phyloP scores from a whole-genome alignment of 257 asterid species.

The Solanum verrucosum region DNA sequence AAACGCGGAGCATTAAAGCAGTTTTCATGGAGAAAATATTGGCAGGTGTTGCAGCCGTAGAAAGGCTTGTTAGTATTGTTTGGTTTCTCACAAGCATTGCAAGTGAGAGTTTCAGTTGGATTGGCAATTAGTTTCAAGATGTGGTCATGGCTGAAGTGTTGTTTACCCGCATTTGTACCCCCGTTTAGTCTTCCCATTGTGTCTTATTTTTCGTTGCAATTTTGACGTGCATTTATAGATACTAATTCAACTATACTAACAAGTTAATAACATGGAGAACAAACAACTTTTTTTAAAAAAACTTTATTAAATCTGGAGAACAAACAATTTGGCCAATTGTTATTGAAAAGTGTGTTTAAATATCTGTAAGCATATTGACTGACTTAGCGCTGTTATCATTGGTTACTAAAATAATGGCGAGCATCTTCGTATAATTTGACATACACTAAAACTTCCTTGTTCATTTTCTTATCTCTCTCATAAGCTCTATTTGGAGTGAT shows the following conservation, averaged over 20 bases:
- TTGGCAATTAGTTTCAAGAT: neutral
- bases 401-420: neutral
- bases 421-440: neutral
- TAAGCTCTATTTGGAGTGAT: neutral
- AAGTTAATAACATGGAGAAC: too few species aligned
- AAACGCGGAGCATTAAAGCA: constrained; percentile 21
- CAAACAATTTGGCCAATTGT: neutral
- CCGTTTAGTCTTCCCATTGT: too few species aligned
- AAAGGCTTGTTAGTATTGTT: neutral
- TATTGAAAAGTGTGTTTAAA: neutral
- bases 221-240: too few species aligned
- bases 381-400: neutral
- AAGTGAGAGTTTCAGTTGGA: neutral
- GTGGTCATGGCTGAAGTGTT: constrained; percentile 32
- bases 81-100: constrained; percentile 12
- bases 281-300: too few species aligned
- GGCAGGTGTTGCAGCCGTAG: constrained; percentile 21
- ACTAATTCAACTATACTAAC: too few species aligned
- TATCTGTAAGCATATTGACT: neutral
- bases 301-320: too few species aligned
- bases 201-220: too few species aligned
- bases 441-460: neutral
- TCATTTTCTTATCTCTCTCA: neutral
- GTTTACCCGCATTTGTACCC: neutral
- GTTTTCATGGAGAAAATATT: constrained; percentile 18